Conservation (phyloP, 768 basidiomycete genomes). For the Rhodosporidiobolus odoratus region DNA sequence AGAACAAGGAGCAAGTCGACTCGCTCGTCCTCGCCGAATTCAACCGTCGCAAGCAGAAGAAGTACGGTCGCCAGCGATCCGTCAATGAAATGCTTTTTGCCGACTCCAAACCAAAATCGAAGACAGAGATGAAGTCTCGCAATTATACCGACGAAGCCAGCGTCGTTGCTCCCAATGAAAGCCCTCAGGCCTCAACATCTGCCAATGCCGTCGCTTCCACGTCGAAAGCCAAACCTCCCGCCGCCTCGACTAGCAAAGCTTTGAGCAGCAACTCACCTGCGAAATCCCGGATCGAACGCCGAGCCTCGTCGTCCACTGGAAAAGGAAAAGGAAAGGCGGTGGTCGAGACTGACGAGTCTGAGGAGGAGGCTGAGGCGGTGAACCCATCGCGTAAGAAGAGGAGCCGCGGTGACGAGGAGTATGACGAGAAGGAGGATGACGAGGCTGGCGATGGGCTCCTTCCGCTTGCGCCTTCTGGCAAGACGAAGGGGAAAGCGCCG, state of each 20-base stretch:
- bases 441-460: no score
- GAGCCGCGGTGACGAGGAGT: no score
- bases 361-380: background rate
- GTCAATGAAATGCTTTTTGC: no score
- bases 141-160: background rate
- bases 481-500: no score
- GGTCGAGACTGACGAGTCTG: background rate
- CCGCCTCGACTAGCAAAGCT: background rate
- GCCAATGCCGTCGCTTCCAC: conserved; percentile 7
- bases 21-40: no score
- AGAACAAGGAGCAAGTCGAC: no score
- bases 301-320: background rate
- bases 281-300: background rate
- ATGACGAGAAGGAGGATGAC: no score
- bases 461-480: no score
- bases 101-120: no score
- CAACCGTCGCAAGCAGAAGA: no score
- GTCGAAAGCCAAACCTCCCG: background rate
- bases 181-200: background rate
- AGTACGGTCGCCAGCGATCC: no score
- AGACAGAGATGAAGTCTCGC: no score
- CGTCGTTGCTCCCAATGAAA: background rate
- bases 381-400: background rate
- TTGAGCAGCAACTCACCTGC: background rate
- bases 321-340: background rate